These are phyloP conservation scores for Septoria linicola DNA, from an alignment of 2,329 filamentous ascomycete species.

Conservation along the genomic window DNA sequence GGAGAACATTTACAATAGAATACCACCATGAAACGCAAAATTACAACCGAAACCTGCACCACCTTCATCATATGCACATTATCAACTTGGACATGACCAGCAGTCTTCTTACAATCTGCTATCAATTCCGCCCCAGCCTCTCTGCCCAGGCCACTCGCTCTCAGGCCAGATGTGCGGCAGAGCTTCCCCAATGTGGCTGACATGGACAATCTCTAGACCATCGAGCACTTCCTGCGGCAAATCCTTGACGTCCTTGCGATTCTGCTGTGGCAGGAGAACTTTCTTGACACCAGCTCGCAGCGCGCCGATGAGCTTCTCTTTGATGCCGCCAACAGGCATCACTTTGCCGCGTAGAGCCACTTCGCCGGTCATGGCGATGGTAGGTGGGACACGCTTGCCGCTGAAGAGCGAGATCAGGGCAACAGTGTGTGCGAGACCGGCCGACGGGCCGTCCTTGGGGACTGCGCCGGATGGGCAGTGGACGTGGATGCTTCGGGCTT, in stretches of 20 bases:
- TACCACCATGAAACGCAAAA: too few species aligned
- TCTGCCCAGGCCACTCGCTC: conserved; percentile 75
- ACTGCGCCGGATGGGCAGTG: conserved; percentile 94
- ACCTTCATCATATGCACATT: not conserved
- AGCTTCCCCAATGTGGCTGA: conserved; percentile 92
- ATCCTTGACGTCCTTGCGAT: conserved; percentile 89
- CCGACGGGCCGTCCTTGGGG: conserved; percentile 82
- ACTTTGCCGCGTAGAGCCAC: conserved; percentile 81
- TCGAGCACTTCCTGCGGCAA: conserved; percentile 84
- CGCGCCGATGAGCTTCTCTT: conserved; percentile 96
- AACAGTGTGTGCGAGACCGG: conserved; percentile 90
- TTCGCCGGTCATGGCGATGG: conserved; percentile 89
- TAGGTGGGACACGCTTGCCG: conserved; percentile 80
- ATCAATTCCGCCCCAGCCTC: conserved; percentile 66
- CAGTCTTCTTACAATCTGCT: conserved; percentile 71
- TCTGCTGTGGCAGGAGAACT: conserved; percentile 81
- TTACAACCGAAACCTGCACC: too few species aligned
- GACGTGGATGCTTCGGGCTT: conserved; percentile 87
- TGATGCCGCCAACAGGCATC: conserved; percentile 93
- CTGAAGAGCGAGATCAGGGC: conserved; percentile 89
- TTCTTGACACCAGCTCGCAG: conserved; percentile 91
- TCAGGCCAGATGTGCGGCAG: conserved; percentile 91
- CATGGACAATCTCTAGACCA: conserved; percentile 83
- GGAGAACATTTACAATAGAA: too few species aligned
- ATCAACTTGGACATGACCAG: too few species aligned